Conservation (phyloP, 2,329 filamentous ascomycete genomes). For the Macrophomina tecta region DNA sequence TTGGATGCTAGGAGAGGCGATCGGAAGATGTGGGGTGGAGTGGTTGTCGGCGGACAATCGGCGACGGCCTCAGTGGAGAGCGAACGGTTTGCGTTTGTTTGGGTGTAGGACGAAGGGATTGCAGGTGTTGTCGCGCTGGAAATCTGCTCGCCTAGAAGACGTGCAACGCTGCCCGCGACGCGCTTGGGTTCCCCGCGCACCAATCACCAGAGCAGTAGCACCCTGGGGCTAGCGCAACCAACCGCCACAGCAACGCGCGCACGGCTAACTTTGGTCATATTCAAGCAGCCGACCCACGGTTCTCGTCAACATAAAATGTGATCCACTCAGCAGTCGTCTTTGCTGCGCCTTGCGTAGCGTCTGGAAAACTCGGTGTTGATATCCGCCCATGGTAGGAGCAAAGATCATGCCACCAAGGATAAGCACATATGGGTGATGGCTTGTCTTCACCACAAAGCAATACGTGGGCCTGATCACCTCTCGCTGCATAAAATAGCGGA, state of each 20-base stretch:
- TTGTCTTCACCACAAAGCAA: too few species aligned
- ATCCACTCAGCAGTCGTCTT: background rate
- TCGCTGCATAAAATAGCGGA: too few species aligned
- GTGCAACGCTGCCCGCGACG: slow-evolving; percentile 25
- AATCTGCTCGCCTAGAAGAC: slow-evolving; percentile 18
- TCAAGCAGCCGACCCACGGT: background rate
- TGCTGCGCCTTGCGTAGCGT: too few species aligned
- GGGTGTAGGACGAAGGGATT: slow-evolving; percentile 12
- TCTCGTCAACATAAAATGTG: background rate
- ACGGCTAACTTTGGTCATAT: background rate
- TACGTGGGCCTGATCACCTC: too few species aligned
- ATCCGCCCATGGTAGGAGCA: too few species aligned
- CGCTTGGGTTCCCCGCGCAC: slow-evolving; percentile 3
- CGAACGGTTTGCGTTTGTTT: slow-evolving; percentile 13
- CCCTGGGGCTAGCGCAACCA: slow-evolving; percentile 11
- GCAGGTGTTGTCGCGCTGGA: slow-evolving; percentile 8
- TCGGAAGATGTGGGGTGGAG: background rate
- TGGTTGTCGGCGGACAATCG: background rate
- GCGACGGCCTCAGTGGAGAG: background rate
- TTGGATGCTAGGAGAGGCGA: slow-evolving; percentile 9
- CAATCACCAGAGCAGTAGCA: slow-evolving; percentile 25
- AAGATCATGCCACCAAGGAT: too few species aligned
- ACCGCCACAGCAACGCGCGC: slow-evolving; percentile 3
- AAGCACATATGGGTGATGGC: too few species aligned
- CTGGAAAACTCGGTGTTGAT: too few species aligned